phyloP scores from a whole-genome alignment of 495 filamentous ascomycete genomes.

The Talaromyces adpressus region DNA sequence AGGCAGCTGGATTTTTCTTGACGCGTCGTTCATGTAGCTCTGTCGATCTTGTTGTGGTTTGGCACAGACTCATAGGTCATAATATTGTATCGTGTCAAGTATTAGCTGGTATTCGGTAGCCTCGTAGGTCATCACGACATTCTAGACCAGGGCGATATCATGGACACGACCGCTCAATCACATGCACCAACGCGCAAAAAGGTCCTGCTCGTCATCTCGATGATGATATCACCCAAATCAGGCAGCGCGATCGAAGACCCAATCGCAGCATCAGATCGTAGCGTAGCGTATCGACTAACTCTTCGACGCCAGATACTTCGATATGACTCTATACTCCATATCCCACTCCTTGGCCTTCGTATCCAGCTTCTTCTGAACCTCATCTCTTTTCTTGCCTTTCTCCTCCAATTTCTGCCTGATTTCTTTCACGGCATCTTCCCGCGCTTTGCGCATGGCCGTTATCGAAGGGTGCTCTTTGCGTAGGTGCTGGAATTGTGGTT shows the following conservation, averaged over 20 bases:
- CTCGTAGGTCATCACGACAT: neutral
- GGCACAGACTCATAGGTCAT: neutral
- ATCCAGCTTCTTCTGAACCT: conserved; percentile 36
- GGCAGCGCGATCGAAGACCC: neutral
- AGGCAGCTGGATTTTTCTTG: neutral
- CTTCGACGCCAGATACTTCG: conserved; percentile 29
- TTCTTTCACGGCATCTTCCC: conserved; percentile 33
- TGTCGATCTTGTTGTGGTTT: neutral
- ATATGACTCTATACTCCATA: conserved; percentile 38
- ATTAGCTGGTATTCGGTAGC: neutral
- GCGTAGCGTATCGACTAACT: neutral
- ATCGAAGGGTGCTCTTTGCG: conserved; percentile 30
- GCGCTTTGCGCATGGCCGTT: conserved; percentile 32
- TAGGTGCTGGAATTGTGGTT: conserved; percentile 27
- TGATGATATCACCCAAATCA: no score
- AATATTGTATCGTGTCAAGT: neutral
- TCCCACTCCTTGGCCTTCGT: conserved; percentile 41
- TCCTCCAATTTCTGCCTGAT: conserved; percentile 32
- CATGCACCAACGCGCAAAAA: neutral
- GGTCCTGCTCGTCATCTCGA: no score
- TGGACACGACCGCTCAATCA: neutral
- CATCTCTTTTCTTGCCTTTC: conserved; percentile 31
- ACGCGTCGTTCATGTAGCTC: neutral
- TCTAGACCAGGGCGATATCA: neutral
- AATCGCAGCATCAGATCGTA: neutral